Evolutionary conservation across 2,329 filamentous ascomycete genomes (phyloP), one percentile per base, ranked within the genome.

Genomic region (Talaromyces funiculosus): DNA sequence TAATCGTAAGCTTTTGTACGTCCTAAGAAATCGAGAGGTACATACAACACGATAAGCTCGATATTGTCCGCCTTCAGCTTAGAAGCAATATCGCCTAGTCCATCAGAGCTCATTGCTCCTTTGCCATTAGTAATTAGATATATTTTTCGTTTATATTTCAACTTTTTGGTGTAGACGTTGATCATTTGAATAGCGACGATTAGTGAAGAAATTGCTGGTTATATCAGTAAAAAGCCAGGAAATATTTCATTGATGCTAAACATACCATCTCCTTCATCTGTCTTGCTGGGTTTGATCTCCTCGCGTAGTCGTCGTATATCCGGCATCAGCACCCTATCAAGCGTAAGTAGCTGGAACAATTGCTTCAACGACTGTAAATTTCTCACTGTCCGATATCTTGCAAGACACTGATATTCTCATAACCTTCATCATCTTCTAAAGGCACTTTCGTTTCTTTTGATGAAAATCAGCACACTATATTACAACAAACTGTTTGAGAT

Each of bases 141-240:
- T 64, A 99, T 92, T 69, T 85, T 88, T 67, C 90, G 84, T 67
- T 84, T 86, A 77, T 86, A 92, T 77, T 96, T 92, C 63, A 92
- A 82, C 70, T 90, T 89, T 75, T 88, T 92, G 66, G 90, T 94
- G 61, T 88, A 86, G 0, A 81, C 83, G 61, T 83, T 82, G 60
- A 99, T 96, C 88, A 97, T 91, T 65, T 92, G 84, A 35, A 94
- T 85, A 0, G 91, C 94, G 54, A 97, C 75, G 40, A 96, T 87
- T 61, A 97, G 81, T 3, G 92, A 91, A 0, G 92, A 97, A 33
- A 97, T 84, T 35, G 84, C 82, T 22, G 31, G 69, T 64, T 72
- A 57, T 26, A 4, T 59, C 22, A 63, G 53, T 53, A 40, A 16
- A 42, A 9, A 49, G 33, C 2, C 12, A 2, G 16, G 5, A 6